Evolutionary conservation across 148 eudicot genomes (phyloP).

Genomic region (Fagopyrum esculentum): DNA sequence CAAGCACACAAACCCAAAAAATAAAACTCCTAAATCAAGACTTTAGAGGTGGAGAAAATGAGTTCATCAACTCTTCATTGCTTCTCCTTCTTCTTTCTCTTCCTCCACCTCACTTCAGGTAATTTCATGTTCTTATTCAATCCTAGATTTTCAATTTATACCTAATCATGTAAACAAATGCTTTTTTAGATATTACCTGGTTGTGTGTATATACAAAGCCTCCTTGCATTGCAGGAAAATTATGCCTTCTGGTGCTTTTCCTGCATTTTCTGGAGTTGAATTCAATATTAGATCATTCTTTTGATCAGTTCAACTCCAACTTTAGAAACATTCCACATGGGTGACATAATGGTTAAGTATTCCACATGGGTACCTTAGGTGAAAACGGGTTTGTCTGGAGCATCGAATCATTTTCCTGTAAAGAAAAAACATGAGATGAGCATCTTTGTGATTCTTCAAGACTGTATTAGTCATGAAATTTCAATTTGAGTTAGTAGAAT

Average conservation of each 20-base stretch:
- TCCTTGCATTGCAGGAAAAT: conserved; percentile 6
- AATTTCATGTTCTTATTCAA: conserved; percentile 7
- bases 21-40: conserved; percentile 12
- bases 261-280: background rate
- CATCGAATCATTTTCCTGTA: background rate
- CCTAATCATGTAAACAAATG: background rate
- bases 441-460: background rate
- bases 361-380: background rate
- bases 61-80: conserved; percentile 23
- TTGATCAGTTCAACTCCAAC: background rate
- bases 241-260: background rate
- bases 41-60: conserved; percentile 32
- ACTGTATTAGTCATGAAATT: background rate
- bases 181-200: background rate
- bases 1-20: conserved; percentile 21
- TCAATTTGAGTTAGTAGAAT: background rate
- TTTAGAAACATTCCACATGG: background rate
- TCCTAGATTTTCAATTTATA: background rate
- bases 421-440: background rate
- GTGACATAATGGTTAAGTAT: background rate
- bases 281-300: conserved; percentile 1
- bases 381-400: background rate
- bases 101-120: conserved; percentile 52
- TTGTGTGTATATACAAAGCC: background rate
- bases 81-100: conserved; percentile 37